These are phyloP conservation scores for Mortierella sp. DNA, from an alignment of 371 early-diverging fungal genomes.

Conservation along the genomic window DNA sequence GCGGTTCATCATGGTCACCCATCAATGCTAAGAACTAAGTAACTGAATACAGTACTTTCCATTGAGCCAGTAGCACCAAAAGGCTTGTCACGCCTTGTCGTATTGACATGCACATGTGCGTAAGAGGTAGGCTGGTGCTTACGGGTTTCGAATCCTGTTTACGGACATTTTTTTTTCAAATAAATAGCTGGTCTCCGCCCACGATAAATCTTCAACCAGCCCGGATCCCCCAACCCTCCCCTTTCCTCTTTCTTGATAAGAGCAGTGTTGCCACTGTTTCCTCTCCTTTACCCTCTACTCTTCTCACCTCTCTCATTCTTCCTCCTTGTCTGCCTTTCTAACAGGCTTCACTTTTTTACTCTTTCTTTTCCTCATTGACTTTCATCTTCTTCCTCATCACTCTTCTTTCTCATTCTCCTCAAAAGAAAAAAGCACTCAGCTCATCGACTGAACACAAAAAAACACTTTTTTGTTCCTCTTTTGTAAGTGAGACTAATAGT, in stretches of 20 bases:
- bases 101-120: background rate
- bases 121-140: background rate
- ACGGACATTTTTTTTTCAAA: background rate
- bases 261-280: background rate
- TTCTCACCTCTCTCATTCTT: background rate
- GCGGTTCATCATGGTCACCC: background rate
- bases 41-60: too few species aligned
- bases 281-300: background rate
- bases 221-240: background rate
- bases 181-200: background rate
- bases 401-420: background rate
- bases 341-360: background rate
- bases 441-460: too few species aligned
- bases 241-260: too few species aligned
- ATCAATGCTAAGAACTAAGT: background rate
- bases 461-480: background rate
- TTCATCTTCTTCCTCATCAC: background rate
- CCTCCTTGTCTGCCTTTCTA: background rate
- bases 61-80: background rate
- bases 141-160: background rate
- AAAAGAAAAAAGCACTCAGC: background rate
- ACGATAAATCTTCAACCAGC: background rate
- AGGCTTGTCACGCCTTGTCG: background rate
- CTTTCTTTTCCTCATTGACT: background rate
- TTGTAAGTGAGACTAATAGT: conserved; percentile 1